phyloP scores from a whole-genome alignment of 78 protist genomes.

The Dictyostelium discoideum region DNA sequence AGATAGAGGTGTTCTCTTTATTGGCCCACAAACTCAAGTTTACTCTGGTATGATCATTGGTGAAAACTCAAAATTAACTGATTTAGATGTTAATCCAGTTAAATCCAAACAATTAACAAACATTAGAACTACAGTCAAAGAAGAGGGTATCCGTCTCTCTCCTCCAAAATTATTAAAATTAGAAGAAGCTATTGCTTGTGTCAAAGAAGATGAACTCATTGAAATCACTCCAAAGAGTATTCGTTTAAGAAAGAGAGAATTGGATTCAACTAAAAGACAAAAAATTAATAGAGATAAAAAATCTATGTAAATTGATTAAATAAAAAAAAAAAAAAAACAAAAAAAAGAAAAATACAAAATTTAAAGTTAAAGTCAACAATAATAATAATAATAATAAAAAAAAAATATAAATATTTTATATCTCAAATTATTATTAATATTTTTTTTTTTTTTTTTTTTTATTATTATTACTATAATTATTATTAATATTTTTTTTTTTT shows the following conservation, averaged over 20 bases:
- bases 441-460: no score
- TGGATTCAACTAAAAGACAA: conserved; percentile 47
- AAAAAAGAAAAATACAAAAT: background rate
- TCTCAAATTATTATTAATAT: no score
- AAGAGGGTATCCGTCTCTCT: conserved; percentile 74
- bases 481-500: no score
- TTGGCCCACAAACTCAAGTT: conserved; percentile 86
- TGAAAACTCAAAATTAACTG: conserved; percentile 74
- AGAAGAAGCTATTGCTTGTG: conserved; percentile 89
- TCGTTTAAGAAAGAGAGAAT: conserved; percentile 79
- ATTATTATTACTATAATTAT: no score
- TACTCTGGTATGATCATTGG: conserved; percentile 93
- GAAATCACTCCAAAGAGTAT: conserved; percentile 89
- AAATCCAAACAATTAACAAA: conserved; percentile 89
- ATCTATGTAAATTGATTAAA: background rate
- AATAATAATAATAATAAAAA: background rate
- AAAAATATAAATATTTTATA: background rate
- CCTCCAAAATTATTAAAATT: conserved; percentile 83
- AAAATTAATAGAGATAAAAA: conserved; percentile 65
- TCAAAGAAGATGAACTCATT: conserved; percentile 85
- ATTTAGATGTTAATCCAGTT: conserved; percentile 89
- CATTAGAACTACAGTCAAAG: conserved; percentile 84
- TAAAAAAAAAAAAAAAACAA: background rate
- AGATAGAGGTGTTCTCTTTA: conserved; percentile 87
- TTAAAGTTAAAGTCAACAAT: background rate